phyloP scores from a whole-genome alignment of 208 protist species.

The Leishmania amazonensis region DNA sequence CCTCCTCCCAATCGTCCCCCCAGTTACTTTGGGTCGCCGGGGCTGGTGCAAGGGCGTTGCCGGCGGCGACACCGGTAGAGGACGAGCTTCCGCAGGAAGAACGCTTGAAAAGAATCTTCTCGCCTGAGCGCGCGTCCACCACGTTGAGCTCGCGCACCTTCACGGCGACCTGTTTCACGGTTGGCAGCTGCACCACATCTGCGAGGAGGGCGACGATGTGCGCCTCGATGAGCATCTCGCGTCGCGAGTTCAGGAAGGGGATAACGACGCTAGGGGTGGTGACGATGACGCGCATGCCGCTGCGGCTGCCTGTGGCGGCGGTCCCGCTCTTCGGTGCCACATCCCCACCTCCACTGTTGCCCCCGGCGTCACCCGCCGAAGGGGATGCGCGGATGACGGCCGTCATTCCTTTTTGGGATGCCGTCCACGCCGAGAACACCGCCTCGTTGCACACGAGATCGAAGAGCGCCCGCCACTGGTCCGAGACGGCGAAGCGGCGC shows the following conservation, averaged over 20 bases:
- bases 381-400: neutral
- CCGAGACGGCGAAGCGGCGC: conserved; percentile 78
- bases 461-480: conserved; percentile 84
- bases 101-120: conserved; percentile 60
- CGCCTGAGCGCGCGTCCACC: conserved; percentile 56
- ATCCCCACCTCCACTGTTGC: neutral
- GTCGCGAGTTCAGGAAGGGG: conserved; percentile 66
- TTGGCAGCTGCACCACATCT: conserved; percentile 52
- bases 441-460: conserved; percentile 81
- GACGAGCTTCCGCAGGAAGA: neutral
- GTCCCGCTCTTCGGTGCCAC: neutral
- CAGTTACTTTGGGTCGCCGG: conserved; percentile 12
- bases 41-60: conserved; percentile 8
- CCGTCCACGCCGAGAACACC: conserved; percentile 47
- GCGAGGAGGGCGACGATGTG: conserved; percentile 61
- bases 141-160: conserved; percentile 70
- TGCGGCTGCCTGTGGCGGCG: neutral
- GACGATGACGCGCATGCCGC: conserved; percentile 59
- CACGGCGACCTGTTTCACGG: conserved; percentile 47
- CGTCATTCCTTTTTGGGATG: conserved; percentile 24
- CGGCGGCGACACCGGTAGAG: neutral
- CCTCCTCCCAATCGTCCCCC: conserved; percentile 24
- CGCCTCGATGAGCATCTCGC: conserved; percentile 68
- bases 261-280: conserved; percentile 73
- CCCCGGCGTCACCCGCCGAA: neutral